phyloP scores from a whole-genome alignment of 768 basidiomycete species.

The Cyathus striatus region DNA sequence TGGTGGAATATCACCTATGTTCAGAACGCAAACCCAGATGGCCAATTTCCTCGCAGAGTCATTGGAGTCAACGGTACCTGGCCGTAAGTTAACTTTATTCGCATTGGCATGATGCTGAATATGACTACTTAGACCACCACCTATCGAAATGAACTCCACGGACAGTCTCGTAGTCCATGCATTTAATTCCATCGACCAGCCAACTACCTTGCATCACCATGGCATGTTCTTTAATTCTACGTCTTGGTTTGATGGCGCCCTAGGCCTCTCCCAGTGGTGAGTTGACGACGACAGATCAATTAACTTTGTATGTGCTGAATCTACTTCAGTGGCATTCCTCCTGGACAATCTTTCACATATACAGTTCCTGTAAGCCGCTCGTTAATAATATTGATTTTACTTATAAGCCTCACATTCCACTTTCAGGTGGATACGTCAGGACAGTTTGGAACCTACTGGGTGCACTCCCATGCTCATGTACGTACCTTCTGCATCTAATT shows the following conservation, averaged over 20 bases:
- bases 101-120: neutral
- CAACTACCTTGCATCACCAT: neutral
- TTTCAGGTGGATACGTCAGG: neutral
- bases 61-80: neutral
- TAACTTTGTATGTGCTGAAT: no score
- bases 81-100: neutral
- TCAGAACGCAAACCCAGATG: neutral
- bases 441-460: conserved; percentile 1
- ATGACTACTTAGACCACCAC: neutral
- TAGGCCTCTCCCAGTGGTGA: neutral
- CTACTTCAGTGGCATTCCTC: neutral
- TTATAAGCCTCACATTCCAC: no score
- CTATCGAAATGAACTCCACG: neutral
- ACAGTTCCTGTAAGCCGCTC: neutral
- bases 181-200: neutral
- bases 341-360: neutral
- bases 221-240: conserved; percentile 1
- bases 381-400: no score
- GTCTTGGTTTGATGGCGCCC: neutral
- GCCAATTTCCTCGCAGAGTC: neutral
- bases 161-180: neutral
- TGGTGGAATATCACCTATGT: neutral
- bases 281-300: no score
- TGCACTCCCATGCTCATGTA: neutral
- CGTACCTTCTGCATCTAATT: neutral